Conservation (phyloP, 1,284 basidiomycete species). For the Sphagnurus paluster region DNA sequence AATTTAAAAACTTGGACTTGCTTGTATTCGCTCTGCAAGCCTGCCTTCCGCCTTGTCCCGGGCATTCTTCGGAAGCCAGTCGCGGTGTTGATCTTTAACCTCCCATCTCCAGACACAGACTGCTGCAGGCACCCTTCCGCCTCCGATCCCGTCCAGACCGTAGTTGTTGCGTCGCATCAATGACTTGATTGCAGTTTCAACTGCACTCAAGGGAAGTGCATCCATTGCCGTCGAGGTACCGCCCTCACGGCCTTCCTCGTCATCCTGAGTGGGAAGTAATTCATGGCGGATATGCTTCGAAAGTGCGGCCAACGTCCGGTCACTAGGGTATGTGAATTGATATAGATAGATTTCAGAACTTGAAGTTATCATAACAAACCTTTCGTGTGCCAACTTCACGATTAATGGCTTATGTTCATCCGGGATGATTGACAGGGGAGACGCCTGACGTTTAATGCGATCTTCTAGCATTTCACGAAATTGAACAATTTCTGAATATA, state of each 20-base stretch:
- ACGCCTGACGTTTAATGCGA: constrained; percentile 42
- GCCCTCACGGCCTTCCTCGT: constrained; percentile 44
- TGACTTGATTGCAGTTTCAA: constrained; percentile 64
- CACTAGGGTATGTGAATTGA: constrained; percentile 41
- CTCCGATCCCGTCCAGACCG: constrained; percentile 56
- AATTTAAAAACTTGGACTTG: constrained; percentile 29
- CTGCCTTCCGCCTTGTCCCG: constrained; percentile 67
- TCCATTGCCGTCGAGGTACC: constrained; percentile 42
- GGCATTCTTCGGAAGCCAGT: constrained; percentile 72
- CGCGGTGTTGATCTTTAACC: constrained; percentile 53
- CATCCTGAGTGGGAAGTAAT: constrained; percentile 57
- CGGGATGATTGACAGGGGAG: constrained; percentile 57
- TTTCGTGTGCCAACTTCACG: constrained; percentile 80
- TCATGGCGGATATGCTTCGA: constrained; percentile 65
- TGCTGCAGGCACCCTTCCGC: constrained; percentile 53
- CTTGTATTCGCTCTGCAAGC: constrained; percentile 66
- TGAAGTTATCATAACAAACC: constrained; percentile 42
- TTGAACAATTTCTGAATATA: constrained; percentile 60
- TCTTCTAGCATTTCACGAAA: constrained; percentile 70
- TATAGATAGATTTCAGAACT: not conserved
- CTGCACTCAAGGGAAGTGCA: constrained; percentile 46
- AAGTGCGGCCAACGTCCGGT: constrained; percentile 62
- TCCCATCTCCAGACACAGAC: constrained; percentile 90
- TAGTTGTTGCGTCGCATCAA: constrained; percentile 72
- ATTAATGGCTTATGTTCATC: constrained; percentile 71